Evolutionary conservation across 345 rosid genomes (phyloP).

Genomic region (Lagerstroemia speciosa): DNA sequence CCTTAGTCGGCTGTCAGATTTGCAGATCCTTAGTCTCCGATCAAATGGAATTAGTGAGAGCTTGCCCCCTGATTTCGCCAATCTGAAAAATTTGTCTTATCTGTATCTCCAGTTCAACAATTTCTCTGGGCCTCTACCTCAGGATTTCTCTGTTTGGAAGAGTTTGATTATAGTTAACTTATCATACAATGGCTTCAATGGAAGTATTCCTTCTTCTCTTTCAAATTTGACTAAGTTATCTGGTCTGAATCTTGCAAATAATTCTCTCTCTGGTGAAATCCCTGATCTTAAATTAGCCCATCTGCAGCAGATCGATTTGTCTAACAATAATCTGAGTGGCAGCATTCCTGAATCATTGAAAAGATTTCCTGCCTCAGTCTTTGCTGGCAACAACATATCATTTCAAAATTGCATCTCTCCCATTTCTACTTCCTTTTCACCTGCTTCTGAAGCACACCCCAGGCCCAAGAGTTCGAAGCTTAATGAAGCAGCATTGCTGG

Average conservation of each 20-base stretch:
- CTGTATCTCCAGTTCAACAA: slow-evolving; percentile 71
- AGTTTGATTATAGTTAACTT: slow-evolving; percentile 61
- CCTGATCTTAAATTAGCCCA: slow-evolving; percentile 51
- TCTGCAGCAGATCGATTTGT: slow-evolving; percentile 47
- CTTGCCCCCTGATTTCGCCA: slow-evolving; percentile 57
- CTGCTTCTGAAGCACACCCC: slow-evolving; percentile 16
- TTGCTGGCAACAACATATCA: slow-evolving; percentile 58
- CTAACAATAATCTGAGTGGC: slow-evolving; percentile 62
- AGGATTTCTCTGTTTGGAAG: slow-evolving; percentile 46
- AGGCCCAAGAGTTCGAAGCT: slow-evolving; percentile 30
- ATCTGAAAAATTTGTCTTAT: slow-evolving; percentile 53
- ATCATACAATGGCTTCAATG: slow-evolving; percentile 63
- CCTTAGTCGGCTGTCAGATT: slow-evolving; percentile 56
- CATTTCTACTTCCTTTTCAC: slow-evolving; percentile 20
- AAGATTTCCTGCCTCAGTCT: slow-evolving; percentile 48
- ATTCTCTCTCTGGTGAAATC: slow-evolving; percentile 62
- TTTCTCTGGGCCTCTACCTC: slow-evolving; percentile 57
- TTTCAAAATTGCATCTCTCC: slow-evolving; percentile 18
- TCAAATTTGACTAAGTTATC: slow-evolving; percentile 50
- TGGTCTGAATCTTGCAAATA: slow-evolving; percentile 69
- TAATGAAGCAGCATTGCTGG: slow-evolving; percentile 39
- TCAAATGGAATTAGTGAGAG: slow-evolving; percentile 56
- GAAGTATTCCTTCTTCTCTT: slow-evolving; percentile 53
- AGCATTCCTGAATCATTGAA: slow-evolving; percentile 45
- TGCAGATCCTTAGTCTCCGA: slow-evolving; percentile 75